Conservation (phyloP, 805 yeast species). For the Candida sanyiensis region DNA sequence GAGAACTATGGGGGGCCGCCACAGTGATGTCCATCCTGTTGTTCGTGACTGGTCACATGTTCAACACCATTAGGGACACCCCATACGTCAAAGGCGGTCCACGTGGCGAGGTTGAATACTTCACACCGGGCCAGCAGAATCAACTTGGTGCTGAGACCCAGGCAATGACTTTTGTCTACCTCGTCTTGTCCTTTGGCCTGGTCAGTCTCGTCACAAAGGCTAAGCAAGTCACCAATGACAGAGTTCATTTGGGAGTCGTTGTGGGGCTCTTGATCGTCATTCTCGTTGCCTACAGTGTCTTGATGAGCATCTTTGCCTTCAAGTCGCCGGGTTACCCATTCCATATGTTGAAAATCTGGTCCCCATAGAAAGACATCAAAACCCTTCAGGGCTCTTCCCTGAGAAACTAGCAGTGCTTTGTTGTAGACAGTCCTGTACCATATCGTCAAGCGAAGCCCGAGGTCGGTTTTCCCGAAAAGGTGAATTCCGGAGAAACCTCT, state of each 20-base stretch:
- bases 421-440: too few relatives aligned
- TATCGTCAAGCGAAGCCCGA: too few relatives aligned
- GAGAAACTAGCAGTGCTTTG: not conserved
- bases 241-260: constrained; percentile 45
- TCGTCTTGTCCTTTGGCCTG: constrained; percentile 53
- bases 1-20: constrained; percentile 65
- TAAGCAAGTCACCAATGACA: constrained; percentile 42
- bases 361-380: constrained; percentile 18
- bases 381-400: too few relatives aligned
- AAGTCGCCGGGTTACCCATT: constrained; percentile 80
- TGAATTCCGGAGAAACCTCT: too few relatives aligned
- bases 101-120: constrained; percentile 37
- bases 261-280: constrained; percentile 38
- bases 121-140: constrained; percentile 56
- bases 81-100: constrained; percentile 45
- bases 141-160: constrained; percentile 92
- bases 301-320: constrained; percentile 58
- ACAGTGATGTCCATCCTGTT: constrained; percentile 60
- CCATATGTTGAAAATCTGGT: constrained; percentile 40
- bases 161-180: constrained; percentile 69
- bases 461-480: too few relatives aligned
- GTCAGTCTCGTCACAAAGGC: constrained; percentile 54
- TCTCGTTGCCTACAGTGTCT: constrained; percentile 54
- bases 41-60: constrained; percentile 90
- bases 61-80: constrained; percentile 69